A percentile compares a stretch with the other conserved stretches of the same genome.
These are phyloP conservation scores for Penicillium canariense DNA, from an alignment of 495 filamentous ascomycete genomes.

Conservation along the genomic window DNA sequence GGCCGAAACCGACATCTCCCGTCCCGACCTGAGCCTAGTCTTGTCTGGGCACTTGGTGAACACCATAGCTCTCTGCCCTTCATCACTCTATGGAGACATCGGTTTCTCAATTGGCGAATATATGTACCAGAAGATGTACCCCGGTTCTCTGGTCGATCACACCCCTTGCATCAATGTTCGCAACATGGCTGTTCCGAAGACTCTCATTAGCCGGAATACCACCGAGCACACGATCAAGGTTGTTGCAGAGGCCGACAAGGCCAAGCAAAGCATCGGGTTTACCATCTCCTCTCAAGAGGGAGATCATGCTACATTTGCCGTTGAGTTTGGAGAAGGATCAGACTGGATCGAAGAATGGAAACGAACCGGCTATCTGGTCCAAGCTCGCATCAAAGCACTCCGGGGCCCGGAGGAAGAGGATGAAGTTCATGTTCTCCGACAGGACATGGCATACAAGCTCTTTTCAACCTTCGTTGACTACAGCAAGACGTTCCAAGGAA, in stretches of 20 bases:
- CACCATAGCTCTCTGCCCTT: neutral
- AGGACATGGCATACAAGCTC: conserved; percentile 74
- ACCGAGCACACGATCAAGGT: conserved; percentile 38
- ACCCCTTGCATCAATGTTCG: conserved; percentile 46
- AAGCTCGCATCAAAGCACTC: conserved; percentile 49
- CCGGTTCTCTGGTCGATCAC: conserved; percentile 30
- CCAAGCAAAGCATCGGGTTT: conserved; percentile 32
- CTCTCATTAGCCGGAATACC: conserved; percentile 51
- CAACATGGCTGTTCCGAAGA: conserved; percentile 60
- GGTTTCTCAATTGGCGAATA: conserved; percentile 55
- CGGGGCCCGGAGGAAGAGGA: conserved; percentile 43
- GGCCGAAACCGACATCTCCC: conserved; percentile 34
- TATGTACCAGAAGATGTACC: conserved; percentile 48
- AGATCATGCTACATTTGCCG: conserved; percentile 52
- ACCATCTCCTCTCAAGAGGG: conserved; percentile 17
- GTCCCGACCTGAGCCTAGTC: conserved; percentile 56
- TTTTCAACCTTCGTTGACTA: conserved; percentile 69
- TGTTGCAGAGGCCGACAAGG: neutral
- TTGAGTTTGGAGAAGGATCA: conserved; percentile 34
- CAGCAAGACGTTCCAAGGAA: conserved; percentile 59
- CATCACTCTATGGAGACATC: neutral
- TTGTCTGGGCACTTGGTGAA: conserved; percentile 43
- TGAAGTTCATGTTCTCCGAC: conserved; percentile 51
- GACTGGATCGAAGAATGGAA: conserved; percentile 43
- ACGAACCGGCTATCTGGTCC: conserved; percentile 54